phyloP scores from a whole-genome alignment of 1,284 basidiomycete genomes.

The Malassezia yamatoensis region DNA sequence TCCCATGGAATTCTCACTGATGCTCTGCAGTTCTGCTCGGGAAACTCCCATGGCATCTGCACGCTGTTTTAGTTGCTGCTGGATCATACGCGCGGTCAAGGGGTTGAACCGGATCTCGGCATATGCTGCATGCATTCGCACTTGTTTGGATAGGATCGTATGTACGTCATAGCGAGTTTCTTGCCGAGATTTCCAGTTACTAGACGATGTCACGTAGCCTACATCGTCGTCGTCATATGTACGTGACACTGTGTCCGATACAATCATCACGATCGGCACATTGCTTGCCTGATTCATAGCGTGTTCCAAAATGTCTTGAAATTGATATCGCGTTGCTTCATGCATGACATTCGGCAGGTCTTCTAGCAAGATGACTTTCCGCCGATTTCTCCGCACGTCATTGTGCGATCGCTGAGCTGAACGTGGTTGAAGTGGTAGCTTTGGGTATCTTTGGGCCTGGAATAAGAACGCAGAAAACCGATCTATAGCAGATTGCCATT shows the following conservation, averaged over 20 bases:
- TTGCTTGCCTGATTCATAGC: constrained; percentile 17
- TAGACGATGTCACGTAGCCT: constrained; percentile 50
- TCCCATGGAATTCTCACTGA: constrained; percentile 70
- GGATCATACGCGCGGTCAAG: constrained; percentile 13
- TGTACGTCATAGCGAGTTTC: constrained; percentile 56
- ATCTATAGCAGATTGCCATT: constrained; percentile 18
- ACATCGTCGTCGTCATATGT: constrained; percentile 52
- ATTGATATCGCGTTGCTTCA: constrained; percentile 59
- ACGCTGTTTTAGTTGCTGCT: background rate
- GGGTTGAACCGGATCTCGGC: constrained; percentile 57
- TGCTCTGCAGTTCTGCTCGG: constrained; percentile 22
- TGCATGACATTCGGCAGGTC: constrained; percentile 74
- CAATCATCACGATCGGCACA: constrained; percentile 65
- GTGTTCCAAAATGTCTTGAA: constrained; percentile 60
- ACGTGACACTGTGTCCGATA: constrained; percentile 61
- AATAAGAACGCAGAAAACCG: constrained; percentile 33
- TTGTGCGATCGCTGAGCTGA: background rate
- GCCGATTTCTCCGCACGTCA: constrained; percentile 17
- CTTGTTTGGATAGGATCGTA: constrained; percentile 57
- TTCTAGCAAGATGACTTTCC: constrained; percentile 66
- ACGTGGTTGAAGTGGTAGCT: constrained; percentile 18
- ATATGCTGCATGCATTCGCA: constrained; percentile 60
- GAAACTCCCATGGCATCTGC: background rate
- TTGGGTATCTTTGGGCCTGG: constrained; percentile 23
- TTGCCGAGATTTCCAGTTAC: constrained; percentile 47